Evolutionary conservation across 2,329 filamentous ascomycete species (phyloP).

Genomic region (Pseudogymnoascus sp.): DNA sequence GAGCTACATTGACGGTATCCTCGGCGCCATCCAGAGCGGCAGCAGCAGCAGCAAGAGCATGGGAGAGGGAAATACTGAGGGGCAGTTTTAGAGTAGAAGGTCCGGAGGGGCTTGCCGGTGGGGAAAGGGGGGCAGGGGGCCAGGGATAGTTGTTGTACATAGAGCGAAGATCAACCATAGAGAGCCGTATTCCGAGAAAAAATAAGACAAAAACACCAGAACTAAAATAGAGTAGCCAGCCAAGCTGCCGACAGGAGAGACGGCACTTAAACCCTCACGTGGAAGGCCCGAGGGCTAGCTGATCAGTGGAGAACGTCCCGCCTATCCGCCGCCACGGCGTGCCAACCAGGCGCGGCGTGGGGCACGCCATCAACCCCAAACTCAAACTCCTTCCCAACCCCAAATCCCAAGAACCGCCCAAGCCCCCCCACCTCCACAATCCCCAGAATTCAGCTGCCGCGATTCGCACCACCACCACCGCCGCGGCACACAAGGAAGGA

Average conservation of each 20-base stretch:
- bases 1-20: constrained; percentile 74
- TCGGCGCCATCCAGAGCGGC: constrained; percentile 84
- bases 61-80: constrained; percentile 89
- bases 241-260: background rate
- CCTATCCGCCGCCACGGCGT: background rate
- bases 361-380: background rate
- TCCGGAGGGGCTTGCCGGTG: background rate
- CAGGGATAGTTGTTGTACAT: background rate
- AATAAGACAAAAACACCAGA: background rate
- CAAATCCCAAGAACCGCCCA: background rate
- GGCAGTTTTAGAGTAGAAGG: constrained; percentile 40
- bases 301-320: background rate
- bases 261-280: background rate
- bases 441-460: background rate
- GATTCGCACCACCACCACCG: background rate
- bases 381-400: background rate
- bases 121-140: background rate
- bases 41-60: constrained; percentile 85
- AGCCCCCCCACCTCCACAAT: background rate
- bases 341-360: background rate
- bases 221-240: background rate
- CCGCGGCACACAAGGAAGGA: background rate
- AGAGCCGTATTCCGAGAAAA: background rate
- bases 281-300: background rate
- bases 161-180: background rate